Base-by-base conservation (phyloP, 1,139 yeast genomes). In the Kluyveromyces sp. region DNA sequence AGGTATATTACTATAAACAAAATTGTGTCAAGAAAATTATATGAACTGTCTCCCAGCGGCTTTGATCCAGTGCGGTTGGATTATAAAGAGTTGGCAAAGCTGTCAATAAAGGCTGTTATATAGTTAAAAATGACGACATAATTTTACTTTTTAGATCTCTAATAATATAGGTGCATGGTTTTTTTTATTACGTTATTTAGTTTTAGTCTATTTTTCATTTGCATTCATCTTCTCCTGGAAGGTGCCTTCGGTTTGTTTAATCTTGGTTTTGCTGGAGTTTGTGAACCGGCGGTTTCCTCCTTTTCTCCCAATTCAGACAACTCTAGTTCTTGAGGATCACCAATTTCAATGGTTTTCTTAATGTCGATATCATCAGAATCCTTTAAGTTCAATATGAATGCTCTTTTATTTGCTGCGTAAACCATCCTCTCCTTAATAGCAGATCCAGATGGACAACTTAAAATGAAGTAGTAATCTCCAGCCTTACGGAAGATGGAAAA, bases 371-470 rank as follows among this genome's bases (percentile, higher is more conserved):
- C 55, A 21, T 60, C 59, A 36, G 67, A 65, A 21, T 58, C 54
- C 47, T 67, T 63, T 55, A 87, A 71, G 48, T 75, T 73, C 42
- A 70, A 72, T 34, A 82, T 66, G 48, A 87, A 75, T 3, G 88
- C 85, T 50, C 75, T 78, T 58, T 89, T 83, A 52, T 82, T 83
- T 2, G 96, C 77, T 1, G 97, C 97, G 60, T 88, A 89, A 41
- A 90, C 66, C 97, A 92, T 92, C 56, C 97, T 77, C 47, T 89
- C 95, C 64, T 83, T 85, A 41, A 92, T 94, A 63, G 82, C 82
- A 29, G 96, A 84, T 1, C 92, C 89, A 0, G 94, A 79, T 3
- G 98, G 97, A 64, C 97, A 90, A 4, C 92, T 76, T 61, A 88
- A 88, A 36, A 90, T 78, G 63, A 92, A 88, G 33, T 57, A 63